A percentile compares a stretch with the other conserved stretches of the same genome.
Conservation (phyloP, 768 basidiomycete genomes). For the Naganishia friedmannii region DNA sequence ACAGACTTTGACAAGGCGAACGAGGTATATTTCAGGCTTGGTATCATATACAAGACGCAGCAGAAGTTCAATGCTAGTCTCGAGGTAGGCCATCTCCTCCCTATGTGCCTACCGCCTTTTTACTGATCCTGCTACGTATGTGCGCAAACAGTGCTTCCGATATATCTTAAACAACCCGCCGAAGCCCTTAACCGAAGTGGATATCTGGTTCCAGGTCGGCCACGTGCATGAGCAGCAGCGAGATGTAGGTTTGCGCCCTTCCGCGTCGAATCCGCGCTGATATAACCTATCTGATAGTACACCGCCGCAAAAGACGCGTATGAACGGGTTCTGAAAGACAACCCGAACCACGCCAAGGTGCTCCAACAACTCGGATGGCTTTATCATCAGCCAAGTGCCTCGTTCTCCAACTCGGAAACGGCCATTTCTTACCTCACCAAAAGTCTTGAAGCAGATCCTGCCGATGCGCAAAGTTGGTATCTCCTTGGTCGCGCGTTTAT, state of each 20-base stretch:
- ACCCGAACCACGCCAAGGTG: conserved; percentile 92
- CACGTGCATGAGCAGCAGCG: conserved; percentile 97
- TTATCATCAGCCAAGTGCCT: conserved; percentile 90
- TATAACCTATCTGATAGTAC: conserved; percentile 60
- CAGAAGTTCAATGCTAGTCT: conserved; percentile 85
- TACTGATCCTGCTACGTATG: conserved; percentile 32
- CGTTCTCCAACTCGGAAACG: conserved; percentile 92
- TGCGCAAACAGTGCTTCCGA: conserved; percentile 68
- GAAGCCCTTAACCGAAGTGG: conserved; percentile 88
- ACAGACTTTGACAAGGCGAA: conserved; percentile 96
- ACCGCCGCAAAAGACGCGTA: conserved; percentile 89
- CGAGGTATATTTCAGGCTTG: conserved; percentile 94
- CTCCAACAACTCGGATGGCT: conserved; percentile 97
- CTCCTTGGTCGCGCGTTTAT: conserved; percentile 96
- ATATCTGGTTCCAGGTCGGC: conserved; percentile 99
- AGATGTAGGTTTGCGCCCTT: conserved; percentile 63
- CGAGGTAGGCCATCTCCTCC: conserved; percentile 41
- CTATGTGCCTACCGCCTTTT: conserved; percentile 40
- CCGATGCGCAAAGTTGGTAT: conserved; percentile 98
- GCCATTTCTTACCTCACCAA: conserved; percentile 92
- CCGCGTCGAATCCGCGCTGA: background rate
- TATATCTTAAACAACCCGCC: conserved; percentile 95
- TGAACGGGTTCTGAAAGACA: conserved; percentile 87
- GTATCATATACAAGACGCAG: conserved; percentile 99
- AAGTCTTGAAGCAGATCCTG: conserved; percentile 88